Base-by-base conservation (phyloP, 257 asterid genomes). In the Penstemon eatonii region DNA sequence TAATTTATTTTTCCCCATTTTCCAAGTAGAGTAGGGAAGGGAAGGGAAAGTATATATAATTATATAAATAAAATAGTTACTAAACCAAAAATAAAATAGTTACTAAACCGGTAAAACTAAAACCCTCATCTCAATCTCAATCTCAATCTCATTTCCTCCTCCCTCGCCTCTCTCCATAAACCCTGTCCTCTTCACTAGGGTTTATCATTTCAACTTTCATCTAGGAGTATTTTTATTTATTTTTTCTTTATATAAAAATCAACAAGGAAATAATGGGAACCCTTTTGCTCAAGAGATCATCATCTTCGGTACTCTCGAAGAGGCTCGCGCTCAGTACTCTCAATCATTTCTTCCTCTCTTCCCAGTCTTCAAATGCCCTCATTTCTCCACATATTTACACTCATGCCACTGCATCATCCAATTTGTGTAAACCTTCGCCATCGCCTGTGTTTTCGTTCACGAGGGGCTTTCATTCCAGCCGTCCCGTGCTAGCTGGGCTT, bases 381-480 rank as follows among this genome's bases (percentile, higher is more conserved):
- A 41, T 25, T 25, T 38, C 60, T 6, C 57, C 75, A 1, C 74
- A 54, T 55, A 15, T 72, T 62, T 82, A 51, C 62, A 52, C 76
- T 51, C 64, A 19, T 39, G 60, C 79, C 19, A 8, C 71, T 45
- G 50, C 61, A 10, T 8, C 69, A 0, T 12, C 19, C 18, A 25
- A 7, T 47, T 37, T 38, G 43, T 42, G 66, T 3, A 43, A 44
- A 3, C 49, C 78, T 65, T 74, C 63, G 6, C 25, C 75, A 58
- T 75, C 62, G 10, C 11, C 75, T 7, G 40, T 53, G 37, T 33
- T 59, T 37, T 66, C 62, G 46, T 49, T 40, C 37, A 61, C 67
- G 47, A 84, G 94, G 67, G 79, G 70, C 3, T 84, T 90, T 64
- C 94, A 83, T 68, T 73, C 83, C 10, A 76, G 88, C 58, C 76